Base-by-base conservation (phyloP, 1,139 yeast species). In the Yamadazyma aaseri region DNA sequence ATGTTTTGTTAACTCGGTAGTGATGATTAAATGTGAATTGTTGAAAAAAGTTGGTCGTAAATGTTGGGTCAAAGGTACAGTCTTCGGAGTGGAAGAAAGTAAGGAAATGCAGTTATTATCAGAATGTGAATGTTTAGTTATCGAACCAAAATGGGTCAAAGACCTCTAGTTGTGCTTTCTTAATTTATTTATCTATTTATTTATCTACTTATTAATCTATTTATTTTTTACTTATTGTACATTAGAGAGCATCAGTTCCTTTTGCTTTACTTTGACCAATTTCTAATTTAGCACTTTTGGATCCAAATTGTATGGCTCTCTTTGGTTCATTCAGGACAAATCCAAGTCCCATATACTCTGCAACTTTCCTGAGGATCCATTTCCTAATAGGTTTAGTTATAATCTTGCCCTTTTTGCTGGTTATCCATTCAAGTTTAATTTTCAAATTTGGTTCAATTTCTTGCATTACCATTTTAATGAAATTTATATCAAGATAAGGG, bases 231-330 rank as follows among this genome's bases (percentile, higher is more conserved):
- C 21, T 7, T 14, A 7, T n/a, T 9, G 6, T 22, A 7, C 12
- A 26, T 9, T 27, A 10, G 31, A 62, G 40, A 21, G 36, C 37
- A 44, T 81, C 86, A 0, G 84, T 79, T 2, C 95, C 94, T 47
- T 76, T 79, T 18, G 67, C 59, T 47, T 75, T 78, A 7, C 82
- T 77, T 32, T 81, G 76, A 0, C 90, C 92, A 7, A 75, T 60
- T 44, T 85, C 92, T 81, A 92, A 77, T 55, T 92, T 92, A 2
- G 99, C 98, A 52, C 96, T 84, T 46, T 85, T 80, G 1, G 97
- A 86, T 0, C 99, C 99, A 60, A 92, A 92, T 53, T 92, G 98
- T 41, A 92, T 89, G 0, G 99, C 99, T 32, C 98, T 66, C 53
- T 92, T 92, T n/a, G 83, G 77, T 51, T 92, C 97, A 21, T 65